These are phyloP conservation scores for Bretschneidera sinensis DNA, from an alignment of 345 rosid species.

Conservation along the genomic window DNA sequence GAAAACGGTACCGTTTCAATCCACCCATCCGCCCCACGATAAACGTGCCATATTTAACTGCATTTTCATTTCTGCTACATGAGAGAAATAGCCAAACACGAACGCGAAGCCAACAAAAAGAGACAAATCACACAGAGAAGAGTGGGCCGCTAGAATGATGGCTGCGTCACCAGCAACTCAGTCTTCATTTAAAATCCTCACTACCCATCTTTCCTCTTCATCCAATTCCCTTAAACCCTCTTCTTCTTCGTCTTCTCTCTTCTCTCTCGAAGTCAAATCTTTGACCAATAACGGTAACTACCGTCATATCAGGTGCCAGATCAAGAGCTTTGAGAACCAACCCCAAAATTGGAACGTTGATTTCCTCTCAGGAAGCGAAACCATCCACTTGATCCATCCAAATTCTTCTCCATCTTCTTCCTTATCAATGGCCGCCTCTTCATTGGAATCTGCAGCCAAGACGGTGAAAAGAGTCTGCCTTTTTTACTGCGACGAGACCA, in stretches of 20 bases:
- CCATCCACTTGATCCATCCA: constrained; percentile 34
- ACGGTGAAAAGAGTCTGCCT: constrained; percentile 59
- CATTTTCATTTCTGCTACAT: no score
- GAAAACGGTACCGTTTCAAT: no score
- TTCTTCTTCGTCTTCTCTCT: constrained; percentile 15
- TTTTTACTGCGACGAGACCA: constrained; percentile 71
- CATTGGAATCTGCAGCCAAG: constrained; percentile 45
- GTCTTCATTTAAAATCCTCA: constrained; percentile 12
- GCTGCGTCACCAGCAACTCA: constrained; percentile 28
- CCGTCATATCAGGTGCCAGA: constrained; percentile 34
- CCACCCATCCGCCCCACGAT: no score
- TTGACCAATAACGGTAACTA: constrained; percentile 7
- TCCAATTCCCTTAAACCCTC: neutral
- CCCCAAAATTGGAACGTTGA: constrained; percentile 43
- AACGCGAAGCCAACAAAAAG: neutral
- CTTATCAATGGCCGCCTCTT: constrained; percentile 46
- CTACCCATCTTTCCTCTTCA: constrained; percentile 12
- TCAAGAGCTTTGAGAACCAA: constrained; percentile 51
- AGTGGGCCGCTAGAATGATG: constrained; percentile 19
- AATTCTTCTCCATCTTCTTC: constrained; percentile 33
- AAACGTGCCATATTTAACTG: no score
- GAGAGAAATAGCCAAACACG: no score
- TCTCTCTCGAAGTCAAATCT: constrained; percentile 19
- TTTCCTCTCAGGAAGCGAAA: constrained; percentile 46
- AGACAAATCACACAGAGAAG: neutral